These are phyloP conservation scores for Guadua angustifolia DNA, from an alignment of 176 grass and related monocot genomes.

Conservation along the genomic window DNA sequence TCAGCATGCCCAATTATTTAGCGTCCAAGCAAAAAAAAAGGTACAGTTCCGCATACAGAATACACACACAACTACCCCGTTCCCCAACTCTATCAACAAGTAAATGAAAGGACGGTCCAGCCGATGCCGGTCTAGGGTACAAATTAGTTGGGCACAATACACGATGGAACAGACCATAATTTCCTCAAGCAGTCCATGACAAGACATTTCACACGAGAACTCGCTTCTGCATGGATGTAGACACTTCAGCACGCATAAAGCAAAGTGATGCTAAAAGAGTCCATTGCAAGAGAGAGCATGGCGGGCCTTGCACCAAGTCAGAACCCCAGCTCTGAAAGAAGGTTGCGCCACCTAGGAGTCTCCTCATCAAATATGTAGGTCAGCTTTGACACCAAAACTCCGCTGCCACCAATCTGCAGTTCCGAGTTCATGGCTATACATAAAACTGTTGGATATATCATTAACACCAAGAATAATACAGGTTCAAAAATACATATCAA, in stretches of 20 bases:
- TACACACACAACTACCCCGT: background rate
- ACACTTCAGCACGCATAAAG: conserved; percentile 12
- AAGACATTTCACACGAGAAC: background rate
- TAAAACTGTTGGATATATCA: background rate
- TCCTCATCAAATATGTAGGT: conserved; percentile 98
- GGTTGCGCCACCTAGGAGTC: conserved; percentile 83
- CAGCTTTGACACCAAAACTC: conserved; percentile 88
- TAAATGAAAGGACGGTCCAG: conserved; percentile 1
- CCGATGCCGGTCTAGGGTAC: background rate
- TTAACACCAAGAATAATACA: background rate
- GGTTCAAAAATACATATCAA: background rate
- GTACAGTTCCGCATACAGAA: background rate
- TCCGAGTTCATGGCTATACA: background rate
- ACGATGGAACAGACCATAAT: background rate
- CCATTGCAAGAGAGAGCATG: background rate
- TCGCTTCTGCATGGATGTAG: conserved; percentile 25
- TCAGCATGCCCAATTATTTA: conserved; percentile 31
- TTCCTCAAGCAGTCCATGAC: background rate
- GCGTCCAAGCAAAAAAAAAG: background rate
- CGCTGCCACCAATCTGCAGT: conserved; percentile 79
- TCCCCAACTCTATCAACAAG: background rate
- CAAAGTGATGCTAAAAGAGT: background rate
- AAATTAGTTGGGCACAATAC: background rate
- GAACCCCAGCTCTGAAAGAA: conserved; percentile 76
- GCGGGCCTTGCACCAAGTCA: conserved; percentile 33